Conservation (phyloP, 164 flowering plant species). For the Chloranthus sessilifolius region DNA sequence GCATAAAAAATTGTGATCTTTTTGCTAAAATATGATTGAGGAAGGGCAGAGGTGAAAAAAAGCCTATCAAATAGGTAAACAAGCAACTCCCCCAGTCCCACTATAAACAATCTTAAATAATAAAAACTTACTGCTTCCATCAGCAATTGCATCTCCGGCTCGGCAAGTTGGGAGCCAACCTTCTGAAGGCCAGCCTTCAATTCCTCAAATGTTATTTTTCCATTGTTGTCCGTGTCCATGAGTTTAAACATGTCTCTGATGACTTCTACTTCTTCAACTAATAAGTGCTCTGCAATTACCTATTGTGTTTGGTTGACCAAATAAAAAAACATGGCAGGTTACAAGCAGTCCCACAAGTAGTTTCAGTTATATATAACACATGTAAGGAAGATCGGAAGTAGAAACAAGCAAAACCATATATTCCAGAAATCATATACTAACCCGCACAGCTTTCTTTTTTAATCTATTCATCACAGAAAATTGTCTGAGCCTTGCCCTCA, state of each 20-base stretch:
- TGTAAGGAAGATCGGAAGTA: neutral
- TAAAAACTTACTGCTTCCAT: conserved; percentile 88
- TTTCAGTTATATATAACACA: neutral
- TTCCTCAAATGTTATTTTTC: conserved; percentile 79
- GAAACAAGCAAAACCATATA: neutral
- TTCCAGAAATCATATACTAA: conserved; percentile 28
- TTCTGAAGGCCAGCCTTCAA: conserved; percentile 76
- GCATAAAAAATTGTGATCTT: too few species aligned
- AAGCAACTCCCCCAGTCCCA: too few species aligned
- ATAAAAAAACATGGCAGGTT: too few species aligned
- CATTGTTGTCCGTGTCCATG: conserved; percentile 93
- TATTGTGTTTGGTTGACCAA: conserved; percentile 23
- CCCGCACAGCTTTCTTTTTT: conserved; percentile 92
- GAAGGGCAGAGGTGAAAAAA: too few species aligned
- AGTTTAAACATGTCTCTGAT: conserved; percentile 85
- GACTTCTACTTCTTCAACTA: conserved; percentile 85
- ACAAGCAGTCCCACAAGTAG: neutral
- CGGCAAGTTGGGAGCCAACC: conserved; percentile 93
- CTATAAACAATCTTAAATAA: too few species aligned
- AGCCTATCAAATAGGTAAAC: too few species aligned
- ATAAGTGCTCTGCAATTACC: conserved; percentile 95
- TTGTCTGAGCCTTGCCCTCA: conserved; percentile 91
- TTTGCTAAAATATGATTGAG: too few species aligned
- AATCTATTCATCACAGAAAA: conserved; percentile 96
- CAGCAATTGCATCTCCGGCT: conserved; percentile 86